Base-by-base conservation (phyloP, 768 basidiomycete species). In the Pisolithus albus region DNA sequence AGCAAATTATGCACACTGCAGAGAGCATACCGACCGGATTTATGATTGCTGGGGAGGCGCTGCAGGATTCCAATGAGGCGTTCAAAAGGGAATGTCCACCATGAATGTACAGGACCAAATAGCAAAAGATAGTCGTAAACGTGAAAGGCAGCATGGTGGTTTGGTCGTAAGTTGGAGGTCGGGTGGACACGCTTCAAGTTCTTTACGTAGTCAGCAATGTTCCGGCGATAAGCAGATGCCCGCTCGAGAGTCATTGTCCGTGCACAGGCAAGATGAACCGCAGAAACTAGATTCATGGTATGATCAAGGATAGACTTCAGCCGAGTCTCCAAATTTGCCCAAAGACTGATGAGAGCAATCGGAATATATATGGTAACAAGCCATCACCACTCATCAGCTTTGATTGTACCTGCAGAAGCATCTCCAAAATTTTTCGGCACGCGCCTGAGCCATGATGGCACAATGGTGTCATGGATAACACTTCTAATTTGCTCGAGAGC, bases 11-110 rank as follows among this genome's bases (percentile, higher is more conserved):
- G 47, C 56, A 56, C 47, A 58, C 47, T 7, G 48, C 52, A 52
- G 5, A 26, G 8, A 21, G 18, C 37, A 45, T 1, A 34, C 51
- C 10, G 42, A 53, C 70, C 67, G 50, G 58, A 49, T 15, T 63
- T 58, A 41, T 67, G 52, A 51, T 75, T 76, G 0, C 56, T 70
- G 5, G 56, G 43, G 10, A 72, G 57, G 1, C 56, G 42, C 42
- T 76, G 72, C 1, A 75, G 52, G 36, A 56, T 61, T 0, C 73
- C 68, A 46, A 75, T 74, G 10, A 69, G 50, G 0, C 60, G 47
- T 48, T 75, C 70, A 41, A 68, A 72, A 0, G 68, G 70, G 52
- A 69, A 75, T 2, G 61, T 57, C 69, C 71, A 74, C 74, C 70
- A 75, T 1, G 62, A 63, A 38, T 61, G 59, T 0, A 68, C 57